These are phyloP conservation scores for Suillus bovinus DNA, from an alignment of 768 basidiomycete species.

Conservation along the genomic window DNA sequence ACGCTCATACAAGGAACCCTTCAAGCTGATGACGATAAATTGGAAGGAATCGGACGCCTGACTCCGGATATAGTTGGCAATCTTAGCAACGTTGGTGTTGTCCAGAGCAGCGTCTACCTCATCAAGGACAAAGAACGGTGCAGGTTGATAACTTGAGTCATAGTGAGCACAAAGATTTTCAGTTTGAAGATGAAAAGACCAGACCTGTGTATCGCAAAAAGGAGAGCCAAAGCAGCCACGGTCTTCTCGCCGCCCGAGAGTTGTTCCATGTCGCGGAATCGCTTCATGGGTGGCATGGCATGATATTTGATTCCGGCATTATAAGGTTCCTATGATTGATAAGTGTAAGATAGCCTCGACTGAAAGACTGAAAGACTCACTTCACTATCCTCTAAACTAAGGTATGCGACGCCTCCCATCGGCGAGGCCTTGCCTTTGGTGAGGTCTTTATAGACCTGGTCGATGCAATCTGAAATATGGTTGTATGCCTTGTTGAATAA, in stretches of 20 bases:
- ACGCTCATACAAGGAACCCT: slow-evolving; percentile 88
- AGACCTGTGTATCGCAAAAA: slow-evolving; percentile 96
- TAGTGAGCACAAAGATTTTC: slow-evolving; percentile 1
- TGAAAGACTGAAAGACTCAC: slow-evolving; percentile 47
- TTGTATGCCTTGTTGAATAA: slow-evolving; percentile 95
- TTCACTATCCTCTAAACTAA: slow-evolving; percentile 94
- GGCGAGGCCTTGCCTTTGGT: slow-evolving; percentile 94
- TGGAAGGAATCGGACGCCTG: slow-evolving; percentile 88
- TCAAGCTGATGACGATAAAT: slow-evolving; percentile 96
- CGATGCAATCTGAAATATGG: slow-evolving; percentile 94
- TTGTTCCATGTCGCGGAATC: slow-evolving; percentile 99
- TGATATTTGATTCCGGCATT: slow-evolving; percentile 94
- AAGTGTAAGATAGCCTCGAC: background rate
- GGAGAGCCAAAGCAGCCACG: slow-evolving; percentile 90
- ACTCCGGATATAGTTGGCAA: slow-evolving; percentile 88
- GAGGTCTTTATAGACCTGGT: slow-evolving; percentile 95
- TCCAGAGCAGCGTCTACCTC: slow-evolving; percentile 98
- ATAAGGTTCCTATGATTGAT: slow-evolving; percentile 68
- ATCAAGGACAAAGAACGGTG: slow-evolving; percentile 98
- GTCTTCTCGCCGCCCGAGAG: slow-evolving; percentile 98
- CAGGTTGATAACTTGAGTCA: slow-evolving; percentile 78
- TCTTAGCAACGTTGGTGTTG: slow-evolving; percentile 97
- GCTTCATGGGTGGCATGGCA: slow-evolving; percentile 99
- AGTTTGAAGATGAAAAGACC: slow-evolving; percentile 7
- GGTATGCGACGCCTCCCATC: slow-evolving; percentile 95